phyloP scores from a whole-genome alignment of 169 alveolate genomes.

The Eimeria necatrix region DNA sequence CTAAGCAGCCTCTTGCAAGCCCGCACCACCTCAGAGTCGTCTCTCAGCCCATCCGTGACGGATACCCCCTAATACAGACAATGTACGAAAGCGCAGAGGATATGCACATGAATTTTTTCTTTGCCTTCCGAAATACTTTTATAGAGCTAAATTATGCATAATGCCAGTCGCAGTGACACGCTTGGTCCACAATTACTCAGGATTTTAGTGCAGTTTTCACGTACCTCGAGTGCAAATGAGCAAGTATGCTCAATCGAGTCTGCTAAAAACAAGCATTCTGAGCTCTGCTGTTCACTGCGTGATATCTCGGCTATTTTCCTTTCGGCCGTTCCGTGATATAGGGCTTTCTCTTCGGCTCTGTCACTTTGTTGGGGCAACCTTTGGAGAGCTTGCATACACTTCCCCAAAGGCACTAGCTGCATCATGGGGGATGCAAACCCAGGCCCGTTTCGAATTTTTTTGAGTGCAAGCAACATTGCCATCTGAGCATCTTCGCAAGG shows the following conservation, averaged over 20 bases:
- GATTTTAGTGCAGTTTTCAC: too few relatives aligned
- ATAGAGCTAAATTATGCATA: too few relatives aligned
- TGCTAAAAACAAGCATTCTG: neutral
- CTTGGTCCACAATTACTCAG: too few relatives aligned
- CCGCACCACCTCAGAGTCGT: neutral
- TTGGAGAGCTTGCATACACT: neutral
- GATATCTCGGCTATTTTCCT: neutral
- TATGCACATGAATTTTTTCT: too few relatives aligned
- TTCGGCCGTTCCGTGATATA: neutral
- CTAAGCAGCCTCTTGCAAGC: neutral
- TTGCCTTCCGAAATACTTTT: too few relatives aligned
- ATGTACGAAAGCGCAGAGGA: too few relatives aligned
- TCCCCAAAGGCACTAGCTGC: conserved; percentile 41
- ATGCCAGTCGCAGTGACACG: too few relatives aligned
- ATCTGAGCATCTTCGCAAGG: conserved; percentile 82
- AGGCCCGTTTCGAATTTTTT: conserved; percentile 80
- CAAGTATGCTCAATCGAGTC: neutral
- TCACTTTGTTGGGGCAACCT: neutral
- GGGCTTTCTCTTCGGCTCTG: neutral
- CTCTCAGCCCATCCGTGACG: conserved; percentile 2
- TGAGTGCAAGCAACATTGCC: conserved; percentile 78
- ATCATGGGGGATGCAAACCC: conserved; percentile 48
- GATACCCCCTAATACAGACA: neutral
- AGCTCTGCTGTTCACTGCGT: neutral
- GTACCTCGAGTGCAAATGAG: neutral